A percentile compares a stretch with the other conserved stretches of the same genome.
Conservation (phyloP, 2,329 filamentous ascomycete genomes). For the Chaetomiaceae sp. region DNA sequence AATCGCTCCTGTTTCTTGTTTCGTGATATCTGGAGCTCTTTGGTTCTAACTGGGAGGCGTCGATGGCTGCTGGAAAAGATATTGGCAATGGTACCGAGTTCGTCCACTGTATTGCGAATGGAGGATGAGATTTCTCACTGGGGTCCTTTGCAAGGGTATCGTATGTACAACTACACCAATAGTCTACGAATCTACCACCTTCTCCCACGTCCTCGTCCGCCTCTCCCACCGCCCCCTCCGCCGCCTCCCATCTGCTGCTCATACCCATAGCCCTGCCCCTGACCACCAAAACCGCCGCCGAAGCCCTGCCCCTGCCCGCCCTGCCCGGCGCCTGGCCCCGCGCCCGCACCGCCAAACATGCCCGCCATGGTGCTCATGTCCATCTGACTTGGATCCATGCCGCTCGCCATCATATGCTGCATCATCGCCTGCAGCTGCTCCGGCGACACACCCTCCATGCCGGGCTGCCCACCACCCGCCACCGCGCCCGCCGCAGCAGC, state of each 20-base stretch:
- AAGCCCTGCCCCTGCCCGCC: slow-evolving; percentile 48
- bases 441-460: slow-evolving; percentile 58
- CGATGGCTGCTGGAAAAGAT: no score
- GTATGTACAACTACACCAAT: background rate
- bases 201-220: slow-evolving; percentile 27
- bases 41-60: no score
- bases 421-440: slow-evolving; percentile 66
- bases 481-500: slow-evolving; percentile 18
- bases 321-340: slow-evolving; percentile 32
- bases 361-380: slow-evolving; percentile 51
- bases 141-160: no score
- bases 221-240: slow-evolving; percentile 27
- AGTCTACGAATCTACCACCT: slow-evolving; percentile 5
- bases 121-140: no score
- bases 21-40: no score
- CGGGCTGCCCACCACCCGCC: slow-evolving; percentile 26
- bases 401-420: slow-evolving; percentile 60
- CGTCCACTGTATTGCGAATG: no score
- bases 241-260: slow-evolving; percentile 42
- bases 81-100: no score
- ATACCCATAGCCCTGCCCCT: slow-evolving; percentile 38
- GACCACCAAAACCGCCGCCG: slow-evolving; percentile 44
- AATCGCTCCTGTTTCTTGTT: no score
- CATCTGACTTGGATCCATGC: slow-evolving; percentile 62
- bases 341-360: slow-evolving; percentile 49